These are phyloP conservation scores for Paspalum notatum DNA, from an alignment of 176 grass and related monocot species.

Conservation along the genomic window DNA sequence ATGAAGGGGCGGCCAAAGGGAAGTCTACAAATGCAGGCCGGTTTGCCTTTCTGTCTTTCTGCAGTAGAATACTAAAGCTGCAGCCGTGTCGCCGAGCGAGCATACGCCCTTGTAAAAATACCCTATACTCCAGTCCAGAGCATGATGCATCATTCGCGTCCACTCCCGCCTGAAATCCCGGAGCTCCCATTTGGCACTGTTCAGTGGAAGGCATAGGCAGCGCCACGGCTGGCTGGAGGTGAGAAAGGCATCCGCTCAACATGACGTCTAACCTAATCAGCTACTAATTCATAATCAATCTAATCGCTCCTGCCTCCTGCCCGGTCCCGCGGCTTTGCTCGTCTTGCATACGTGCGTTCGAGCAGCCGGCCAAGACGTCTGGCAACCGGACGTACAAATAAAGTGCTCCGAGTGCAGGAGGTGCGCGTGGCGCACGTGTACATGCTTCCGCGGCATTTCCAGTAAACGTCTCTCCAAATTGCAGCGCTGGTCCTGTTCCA, in stretches of 20 bases:
- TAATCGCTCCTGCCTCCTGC: too few relatives aligned
- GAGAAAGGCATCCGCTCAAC: background rate
- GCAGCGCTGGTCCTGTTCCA: too few relatives aligned
- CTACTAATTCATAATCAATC: background rate
- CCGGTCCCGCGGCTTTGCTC: too few relatives aligned
- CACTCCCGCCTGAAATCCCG: background rate
- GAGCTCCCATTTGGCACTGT: background rate
- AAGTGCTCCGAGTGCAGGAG: background rate
- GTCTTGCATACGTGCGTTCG: background rate
- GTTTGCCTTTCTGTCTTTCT: background rate
- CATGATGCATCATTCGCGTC: background rate
- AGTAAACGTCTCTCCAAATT: too few relatives aligned
- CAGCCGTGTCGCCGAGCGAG: background rate
- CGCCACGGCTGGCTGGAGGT: background rate
- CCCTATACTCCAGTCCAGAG: background rate
- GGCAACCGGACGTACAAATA: background rate
- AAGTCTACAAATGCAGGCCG: background rate
- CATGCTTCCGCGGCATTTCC: background rate
- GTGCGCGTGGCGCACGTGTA: background rate
- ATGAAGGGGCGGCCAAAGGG: background rate
- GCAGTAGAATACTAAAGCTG: slow-evolving; percentile 8
- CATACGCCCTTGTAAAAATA: background rate
- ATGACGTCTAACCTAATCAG: slow-evolving; percentile 11
- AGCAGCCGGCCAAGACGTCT: background rate
- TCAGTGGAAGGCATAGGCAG: slow-evolving; percentile 1